A percentile compares a stretch with the other conserved stretches of the same genome.
Conservation (phyloP, 495 filamentous ascomycete genomes). For the Trichoderma asperelloides region DNA sequence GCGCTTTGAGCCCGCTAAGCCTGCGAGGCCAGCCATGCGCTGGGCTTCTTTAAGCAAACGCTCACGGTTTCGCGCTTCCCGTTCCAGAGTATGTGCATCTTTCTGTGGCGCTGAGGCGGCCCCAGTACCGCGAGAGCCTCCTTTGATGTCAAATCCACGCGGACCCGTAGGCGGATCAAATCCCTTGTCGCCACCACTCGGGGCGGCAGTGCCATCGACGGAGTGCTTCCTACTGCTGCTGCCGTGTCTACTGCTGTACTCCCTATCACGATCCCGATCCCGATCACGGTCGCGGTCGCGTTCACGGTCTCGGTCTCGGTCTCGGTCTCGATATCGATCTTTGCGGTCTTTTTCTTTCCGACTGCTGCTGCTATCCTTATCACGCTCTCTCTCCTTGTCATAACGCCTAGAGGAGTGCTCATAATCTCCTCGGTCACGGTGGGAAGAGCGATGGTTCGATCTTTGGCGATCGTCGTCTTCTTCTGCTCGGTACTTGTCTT, state of each 20-base stretch:
- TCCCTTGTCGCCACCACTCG: conserved; percentile 28
- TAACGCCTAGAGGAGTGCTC: conserved; percentile 18
- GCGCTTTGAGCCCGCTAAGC: conserved; percentile 27
- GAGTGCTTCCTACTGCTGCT: conserved; percentile 28
- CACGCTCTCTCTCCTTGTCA: conserved; percentile 22
- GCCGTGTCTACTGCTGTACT: conserved; percentile 36
- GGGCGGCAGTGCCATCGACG: conserved; percentile 22
- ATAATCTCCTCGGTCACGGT: conserved; percentile 39
- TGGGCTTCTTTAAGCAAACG: conserved; percentile 70
- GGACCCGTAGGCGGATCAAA: conserved; percentile 34
- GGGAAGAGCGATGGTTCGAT: conserved; percentile 34
- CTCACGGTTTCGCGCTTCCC: conserved; percentile 67
- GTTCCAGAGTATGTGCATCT: conserved; percentile 68
- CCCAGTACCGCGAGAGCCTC: conserved; percentile 1
- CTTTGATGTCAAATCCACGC: conserved; percentile 26
- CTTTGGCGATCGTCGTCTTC: conserved; percentile 26
- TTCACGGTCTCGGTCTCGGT: conserved; percentile 38
- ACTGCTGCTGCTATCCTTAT: conserved; percentile 22
- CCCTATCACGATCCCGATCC: conserved; percentile 33
- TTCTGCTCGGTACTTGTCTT: conserved; percentile 24
- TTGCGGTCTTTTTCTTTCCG: conserved; percentile 22
- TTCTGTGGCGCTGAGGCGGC: conserved; percentile 14
- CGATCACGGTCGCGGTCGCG: conserved; percentile 34
- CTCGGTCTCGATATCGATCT: conserved; percentile 34
- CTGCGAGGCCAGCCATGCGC: conserved; percentile 49